These are phyloP conservation scores for Diplodia seriata DNA, from an alignment of 2,329 filamentous ascomycete genomes.

Conservation along the genomic window DNA sequence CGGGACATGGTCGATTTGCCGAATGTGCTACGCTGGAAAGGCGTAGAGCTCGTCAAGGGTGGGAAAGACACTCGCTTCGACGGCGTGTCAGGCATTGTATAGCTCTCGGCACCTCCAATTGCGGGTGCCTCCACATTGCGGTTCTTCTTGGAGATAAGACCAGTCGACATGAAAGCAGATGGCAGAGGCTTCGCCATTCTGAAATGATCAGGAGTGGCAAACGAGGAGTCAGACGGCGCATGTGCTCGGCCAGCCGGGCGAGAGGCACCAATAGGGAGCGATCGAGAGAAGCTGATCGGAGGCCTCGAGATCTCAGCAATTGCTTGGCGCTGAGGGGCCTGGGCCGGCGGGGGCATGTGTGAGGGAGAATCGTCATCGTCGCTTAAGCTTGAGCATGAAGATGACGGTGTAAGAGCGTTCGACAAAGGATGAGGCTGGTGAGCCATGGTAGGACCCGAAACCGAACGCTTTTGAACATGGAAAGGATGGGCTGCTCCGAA, in stretches of 20 bases:
- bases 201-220: constrained; percentile 78
- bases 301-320: constrained; percentile 39
- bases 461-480: constrained; percentile 38
- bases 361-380: constrained; percentile 71
- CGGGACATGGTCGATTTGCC: constrained; percentile 68
- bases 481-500: constrained; percentile 43
- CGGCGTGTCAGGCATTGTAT: constrained; percentile 88
- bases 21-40: constrained; percentile 60
- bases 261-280: constrained; percentile 71
- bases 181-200: constrained; percentile 78
- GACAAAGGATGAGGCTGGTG: constrained; percentile 77
- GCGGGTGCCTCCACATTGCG: constrained; percentile 72
- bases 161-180: constrained; percentile 91
- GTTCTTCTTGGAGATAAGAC: constrained; percentile 93
- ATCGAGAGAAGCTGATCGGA: constrained; percentile 68
- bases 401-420: constrained; percentile 84
- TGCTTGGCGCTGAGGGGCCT: constrained; percentile 35
- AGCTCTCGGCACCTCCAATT: constrained; percentile 59
- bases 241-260: constrained; percentile 56
- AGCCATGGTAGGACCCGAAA: constrained; percentile 35
- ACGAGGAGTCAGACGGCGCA: constrained; percentile 60
- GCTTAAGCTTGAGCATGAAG: constrained; percentile 76
- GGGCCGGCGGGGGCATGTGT: constrained; percentile 59
- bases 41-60: constrained; percentile 62
- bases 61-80: constrained; percentile 87